Evolutionary conservation across 441 rosid genomes (phyloP).

Genomic region (Populus trichocarpa): DNA sequence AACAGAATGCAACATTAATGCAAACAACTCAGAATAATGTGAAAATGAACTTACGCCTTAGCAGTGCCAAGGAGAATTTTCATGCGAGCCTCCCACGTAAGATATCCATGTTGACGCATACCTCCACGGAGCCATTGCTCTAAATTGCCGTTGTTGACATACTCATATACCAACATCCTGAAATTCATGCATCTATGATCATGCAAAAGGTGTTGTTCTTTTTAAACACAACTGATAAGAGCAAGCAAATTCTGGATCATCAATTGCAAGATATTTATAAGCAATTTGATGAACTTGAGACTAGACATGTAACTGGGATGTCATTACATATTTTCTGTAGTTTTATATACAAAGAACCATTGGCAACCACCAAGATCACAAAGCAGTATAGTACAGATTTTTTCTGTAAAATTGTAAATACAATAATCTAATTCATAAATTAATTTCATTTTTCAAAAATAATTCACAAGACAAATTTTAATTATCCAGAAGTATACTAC

Average conservation of each 20-base stretch:
- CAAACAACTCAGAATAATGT: conserved; percentile 9
- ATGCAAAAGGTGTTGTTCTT: background rate
- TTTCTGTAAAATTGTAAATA: background rate
- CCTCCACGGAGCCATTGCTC: conserved; percentile 98
- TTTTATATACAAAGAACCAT: background rate
- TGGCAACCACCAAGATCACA: background rate
- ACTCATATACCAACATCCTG: conserved; percentile 93
- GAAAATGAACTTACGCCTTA: conserved; percentile 65
- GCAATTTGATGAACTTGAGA: background rate
- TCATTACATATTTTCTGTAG: background rate
- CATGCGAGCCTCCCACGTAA: conserved; percentile 93
- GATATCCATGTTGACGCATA: conserved; percentile 70
- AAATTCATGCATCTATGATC: background rate
- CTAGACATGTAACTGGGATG: background rate
- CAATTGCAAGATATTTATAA: background rate
- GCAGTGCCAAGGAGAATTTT: conserved; percentile 88
- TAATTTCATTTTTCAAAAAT: no score
- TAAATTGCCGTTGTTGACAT: conserved; percentile 88
- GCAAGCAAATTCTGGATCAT: background rate
- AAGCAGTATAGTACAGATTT: background rate
- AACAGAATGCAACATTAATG: conserved; percentile 2
- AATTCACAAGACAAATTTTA: no score
- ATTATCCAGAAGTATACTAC: background rate
- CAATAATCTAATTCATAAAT: background rate
- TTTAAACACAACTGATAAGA: background rate